Evolutionary conservation across 2,329 filamentous ascomycete species (phyloP).

Genomic region (Nakataea oryzae): DNA sequence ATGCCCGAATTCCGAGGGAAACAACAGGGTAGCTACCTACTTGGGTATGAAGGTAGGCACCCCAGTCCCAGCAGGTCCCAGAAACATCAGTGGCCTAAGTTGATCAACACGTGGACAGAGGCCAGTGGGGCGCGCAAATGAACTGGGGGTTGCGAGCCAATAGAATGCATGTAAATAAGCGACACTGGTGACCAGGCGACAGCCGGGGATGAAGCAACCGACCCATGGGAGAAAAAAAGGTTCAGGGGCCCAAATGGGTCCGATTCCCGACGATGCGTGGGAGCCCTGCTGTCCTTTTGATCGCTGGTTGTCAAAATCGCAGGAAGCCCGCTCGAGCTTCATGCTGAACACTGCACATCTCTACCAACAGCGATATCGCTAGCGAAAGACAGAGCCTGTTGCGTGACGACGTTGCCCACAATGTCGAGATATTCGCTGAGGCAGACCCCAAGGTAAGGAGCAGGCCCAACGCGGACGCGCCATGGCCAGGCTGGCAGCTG

Average conservation of each 20-base stretch:
- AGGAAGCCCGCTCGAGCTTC: background rate
- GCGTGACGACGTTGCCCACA: background rate
- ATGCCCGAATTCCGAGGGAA: no score
- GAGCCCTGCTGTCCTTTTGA: background rate
- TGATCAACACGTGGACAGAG: background rate
- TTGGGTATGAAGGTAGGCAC: no score
- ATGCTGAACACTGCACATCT: background rate
- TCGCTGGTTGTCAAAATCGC: background rate
- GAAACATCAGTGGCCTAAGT: no score
- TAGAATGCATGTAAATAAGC: background rate
- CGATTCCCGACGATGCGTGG: background rate
- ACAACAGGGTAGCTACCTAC: no score
- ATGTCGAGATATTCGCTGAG: slow-evolving; percentile 17
- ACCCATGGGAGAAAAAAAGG: background rate
- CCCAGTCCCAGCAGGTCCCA: no score
- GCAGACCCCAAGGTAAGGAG: slow-evolving; percentile 20
- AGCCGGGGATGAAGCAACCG: background rate
- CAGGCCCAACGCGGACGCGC: no score
- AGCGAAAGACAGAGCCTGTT: no score
- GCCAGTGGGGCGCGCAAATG: background rate
- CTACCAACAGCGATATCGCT: background rate
- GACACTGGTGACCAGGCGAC: background rate
- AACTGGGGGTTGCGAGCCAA: background rate
- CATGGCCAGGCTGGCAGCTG: slow-evolving; percentile 1
- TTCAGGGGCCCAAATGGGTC: background rate